Evolutionary conservation across 2,329 filamentous ascomycete species (phyloP), one percentile per base, ranked within the genome.

Genomic region (Coniochaeta prunicola): DNA sequence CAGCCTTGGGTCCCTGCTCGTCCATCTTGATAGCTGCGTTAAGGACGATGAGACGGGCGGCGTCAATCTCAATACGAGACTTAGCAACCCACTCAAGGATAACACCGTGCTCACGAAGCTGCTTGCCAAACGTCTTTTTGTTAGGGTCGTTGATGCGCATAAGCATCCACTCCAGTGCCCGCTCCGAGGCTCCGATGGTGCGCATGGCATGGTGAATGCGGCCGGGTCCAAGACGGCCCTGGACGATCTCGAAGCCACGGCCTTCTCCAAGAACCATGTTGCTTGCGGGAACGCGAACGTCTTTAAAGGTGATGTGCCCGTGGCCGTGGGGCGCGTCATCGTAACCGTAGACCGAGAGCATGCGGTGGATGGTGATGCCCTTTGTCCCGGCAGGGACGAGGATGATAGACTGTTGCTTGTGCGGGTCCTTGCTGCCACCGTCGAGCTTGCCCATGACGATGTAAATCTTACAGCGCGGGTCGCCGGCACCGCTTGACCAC

Each of bases 161-260:
- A 60, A 99, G 83, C 84, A 97, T 89, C 89, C 90, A 96, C 70
- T 97, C 93, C 26, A 99, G 84, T 0, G 92, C 94, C 64, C 87
- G 85, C 76, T 99, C 94, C 19, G 94, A 88, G 80, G 91, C 89
- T 57, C 94, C 94, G 70, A 99, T 94, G 61, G 86, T 88, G 64
- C 94, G 87, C 94, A 99, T 99, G 61, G 92, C 91, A 77, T 99
- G 94, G 78, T 99, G 94, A 71, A 99, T 97, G 60, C 94, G 90
- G 34, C 94, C 94, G 1, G 94, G 94, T 1, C 94, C 94, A 26
- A 99, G 87, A 66, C 94, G 91, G 59, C 94, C 94, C 74, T 99
- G 94, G 70, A 99, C 97, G 70, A 99, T 96, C 75, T 99, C 94
- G 73, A 99, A 99, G 21, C 94, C 94, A 63, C 91, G 87, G 64